Base-by-base conservation (phyloP, 2,329 filamentous ascomycete species). In the Celoporthe dispersa region DNA sequence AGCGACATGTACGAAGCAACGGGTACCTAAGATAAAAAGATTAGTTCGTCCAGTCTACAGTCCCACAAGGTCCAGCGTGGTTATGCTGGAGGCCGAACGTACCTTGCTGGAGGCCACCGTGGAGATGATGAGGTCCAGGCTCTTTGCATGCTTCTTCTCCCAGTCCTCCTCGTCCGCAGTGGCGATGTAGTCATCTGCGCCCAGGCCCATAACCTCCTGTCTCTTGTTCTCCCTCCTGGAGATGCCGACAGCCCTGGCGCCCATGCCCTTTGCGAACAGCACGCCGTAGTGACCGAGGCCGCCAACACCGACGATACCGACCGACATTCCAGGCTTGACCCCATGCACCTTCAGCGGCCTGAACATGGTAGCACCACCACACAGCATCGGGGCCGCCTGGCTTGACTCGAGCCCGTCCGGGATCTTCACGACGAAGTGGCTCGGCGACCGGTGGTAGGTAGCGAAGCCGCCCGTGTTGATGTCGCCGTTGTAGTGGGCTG, bases 241-340 rank as follows among this genome's bases (percentile, higher is more conserved):
- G 75, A 90, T 89, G 5, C 83, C 87, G n/a, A 88, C 83, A 12
- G 90, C 85, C 53, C 83, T 83, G 31, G 86, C 87, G 14, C 87
- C 88, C 22, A 93, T 79, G 1, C 91, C 90, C 77, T 88, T 90
- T 1, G 91, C 90, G 74, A 88, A 91, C 48, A 91, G 79, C 9
- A 93, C 79, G 2, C 87, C 91, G 71, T 92, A 88, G 78, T 93
- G 90, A 0, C 90, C 90, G 1, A 92, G 78, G 1, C 90, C 90
- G 2, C 91, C 90, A 28, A 92, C 81, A 1, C 90, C 90, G 25
- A 92, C 81, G 64, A 92, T 87, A 0, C 89, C 90, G 0, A 93
- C 88, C 1, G 79, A 84, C 80, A 90, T 92, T 3, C 90, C 90
- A 0, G 89, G 89, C 0, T 90, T 91, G 53, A 85, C 87, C 1